Conservation (phyloP, 345 rosid species). For the Trapa incisa region DNA sequence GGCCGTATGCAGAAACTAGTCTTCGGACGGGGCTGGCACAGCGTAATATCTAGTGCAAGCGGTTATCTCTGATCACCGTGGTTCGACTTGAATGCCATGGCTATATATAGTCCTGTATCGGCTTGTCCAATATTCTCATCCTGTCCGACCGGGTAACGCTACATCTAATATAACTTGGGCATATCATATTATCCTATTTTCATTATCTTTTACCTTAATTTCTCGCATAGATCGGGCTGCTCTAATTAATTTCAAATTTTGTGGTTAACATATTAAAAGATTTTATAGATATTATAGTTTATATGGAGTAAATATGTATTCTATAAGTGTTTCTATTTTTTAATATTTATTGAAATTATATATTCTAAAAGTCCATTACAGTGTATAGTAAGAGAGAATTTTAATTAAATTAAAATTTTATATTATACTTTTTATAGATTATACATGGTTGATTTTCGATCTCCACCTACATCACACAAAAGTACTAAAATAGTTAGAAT, state of each 20-base stretch:
- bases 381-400: no score
- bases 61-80: not conserved
- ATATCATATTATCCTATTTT: not conserved
- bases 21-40: not conserved
- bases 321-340: no score
- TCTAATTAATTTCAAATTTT: conserved; percentile 14
- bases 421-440: no score
- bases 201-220: not conserved
- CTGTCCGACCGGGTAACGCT: conserved; percentile 65
- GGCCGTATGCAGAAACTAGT: not conserved
- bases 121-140: conserved; percentile 55
- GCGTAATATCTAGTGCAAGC: not conserved
- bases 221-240: conserved; percentile 33
- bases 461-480: no score
- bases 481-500: no score
- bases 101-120: conserved; percentile 73
- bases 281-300: no score
- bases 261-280: no score
- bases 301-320: no score
- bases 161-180: not conserved
- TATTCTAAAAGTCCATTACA: no score
- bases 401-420: no score
- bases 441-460: no score
- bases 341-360: no score
- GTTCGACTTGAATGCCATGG: conserved; percentile 28